Conservation (phyloP, 768 basidiomycete species). For the Tricholoma flavovirens region DNA sequence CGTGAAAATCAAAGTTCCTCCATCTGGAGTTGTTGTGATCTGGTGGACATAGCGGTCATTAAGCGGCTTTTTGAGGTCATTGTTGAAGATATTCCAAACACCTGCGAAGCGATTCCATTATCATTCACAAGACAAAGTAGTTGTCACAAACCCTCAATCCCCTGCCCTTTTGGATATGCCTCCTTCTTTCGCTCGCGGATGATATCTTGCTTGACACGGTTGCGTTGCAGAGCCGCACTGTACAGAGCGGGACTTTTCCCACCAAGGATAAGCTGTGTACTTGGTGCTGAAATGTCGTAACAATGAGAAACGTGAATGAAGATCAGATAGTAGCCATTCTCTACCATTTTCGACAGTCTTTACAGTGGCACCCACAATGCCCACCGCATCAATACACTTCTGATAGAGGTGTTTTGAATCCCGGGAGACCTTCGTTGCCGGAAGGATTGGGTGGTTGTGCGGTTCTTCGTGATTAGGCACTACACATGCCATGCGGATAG, state of each 20-base stretch:
- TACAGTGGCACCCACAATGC: conserved; percentile 9
- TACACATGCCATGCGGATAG: conserved; percentile 9
- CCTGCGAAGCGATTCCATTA: too few relatives aligned
- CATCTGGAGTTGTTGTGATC: conserved; percentile 1
- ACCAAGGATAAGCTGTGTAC: background rate
- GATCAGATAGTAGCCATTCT: background rate
- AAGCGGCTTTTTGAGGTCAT: conserved; percentile 26
- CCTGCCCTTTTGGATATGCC: background rate
- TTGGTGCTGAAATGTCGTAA: conserved; percentile 1
- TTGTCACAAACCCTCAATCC: background rate
- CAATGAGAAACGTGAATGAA: background rate
- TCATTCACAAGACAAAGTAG: too few relatives aligned
- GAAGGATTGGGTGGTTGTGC: conserved; percentile 17
- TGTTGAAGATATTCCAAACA: conserved; percentile 5
- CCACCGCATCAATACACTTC: conserved; percentile 5
- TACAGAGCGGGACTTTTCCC: background rate
- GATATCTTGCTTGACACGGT: background rate
- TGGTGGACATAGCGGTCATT: conserved; percentile 16
- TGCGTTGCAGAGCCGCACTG: conserved; percentile 3
- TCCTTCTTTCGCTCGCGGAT: background rate
- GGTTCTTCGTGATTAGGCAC: background rate
- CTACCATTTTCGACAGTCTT: conserved; percentile 13
- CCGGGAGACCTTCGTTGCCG: conserved; percentile 8
- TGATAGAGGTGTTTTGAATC: background rate
- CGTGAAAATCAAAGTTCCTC: conserved; percentile 20